Evolutionary conservation across 148 eudicot species (phyloP).

Genomic region (Camellia japonica): DNA sequence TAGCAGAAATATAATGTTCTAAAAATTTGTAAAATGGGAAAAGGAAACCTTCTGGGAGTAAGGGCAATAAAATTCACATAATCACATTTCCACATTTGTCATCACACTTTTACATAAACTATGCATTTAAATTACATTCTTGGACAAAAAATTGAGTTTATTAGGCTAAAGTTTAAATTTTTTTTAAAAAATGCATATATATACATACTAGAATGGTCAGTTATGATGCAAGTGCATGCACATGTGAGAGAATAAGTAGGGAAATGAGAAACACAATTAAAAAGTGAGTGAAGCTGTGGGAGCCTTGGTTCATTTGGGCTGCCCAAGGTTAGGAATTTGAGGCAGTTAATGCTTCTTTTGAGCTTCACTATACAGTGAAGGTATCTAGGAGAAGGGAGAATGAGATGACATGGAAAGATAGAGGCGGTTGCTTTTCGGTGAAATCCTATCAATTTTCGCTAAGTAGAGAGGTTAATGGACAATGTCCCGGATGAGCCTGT

Average conservation of each 20-base stretch:
- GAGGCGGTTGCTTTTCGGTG: too few species aligned
- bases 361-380: background rate
- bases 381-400: background rate
- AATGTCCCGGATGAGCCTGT: too few species aligned
- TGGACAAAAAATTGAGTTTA: background rate
- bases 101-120: background rate
- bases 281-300: background rate
- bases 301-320: background rate
- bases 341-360: background rate
- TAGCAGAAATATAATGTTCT: background rate
- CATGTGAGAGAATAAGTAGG: background rate
- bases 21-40: background rate
- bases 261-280: background rate
- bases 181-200: background rate
- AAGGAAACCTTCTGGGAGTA: background rate
- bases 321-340: background rate
- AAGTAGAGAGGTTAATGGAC: too few species aligned
- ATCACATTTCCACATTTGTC: background rate
- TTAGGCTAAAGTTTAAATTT: background rate
- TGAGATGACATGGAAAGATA: background rate
- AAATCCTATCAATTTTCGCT: too few species aligned
- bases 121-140: background rate
- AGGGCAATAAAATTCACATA: background rate
- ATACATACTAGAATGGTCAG: background rate
- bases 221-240: background rate